Conservation (phyloP, 2,329 filamentous ascomycete species). For the Trichoderma semiorbis region DNA sequence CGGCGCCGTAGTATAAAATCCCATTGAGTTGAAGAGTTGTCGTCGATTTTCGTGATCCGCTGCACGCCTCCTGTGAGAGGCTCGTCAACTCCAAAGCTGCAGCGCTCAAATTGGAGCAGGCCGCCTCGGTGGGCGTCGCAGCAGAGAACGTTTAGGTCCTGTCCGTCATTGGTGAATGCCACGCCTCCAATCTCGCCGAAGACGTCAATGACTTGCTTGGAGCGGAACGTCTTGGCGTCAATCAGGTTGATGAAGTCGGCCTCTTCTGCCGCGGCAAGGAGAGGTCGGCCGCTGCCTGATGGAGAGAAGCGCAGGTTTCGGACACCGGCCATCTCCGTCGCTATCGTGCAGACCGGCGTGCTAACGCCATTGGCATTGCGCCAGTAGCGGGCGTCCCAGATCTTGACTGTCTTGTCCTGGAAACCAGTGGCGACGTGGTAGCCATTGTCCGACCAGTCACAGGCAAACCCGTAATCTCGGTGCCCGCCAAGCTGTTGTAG, state of each 20-base stretch:
- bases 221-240: conserved; percentile 60
- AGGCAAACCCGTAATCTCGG: conserved; percentile 69
- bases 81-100: conserved; percentile 29
- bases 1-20: conserved; percentile 13
- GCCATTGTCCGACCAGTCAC: conserved; percentile 76
- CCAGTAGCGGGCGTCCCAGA: conserved; percentile 76
- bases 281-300: conserved; percentile 60
- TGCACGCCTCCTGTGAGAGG: conserved; percentile 23
- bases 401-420: conserved; percentile 68
- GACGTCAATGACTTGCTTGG: conserved; percentile 68
- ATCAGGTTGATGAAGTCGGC: conserved; percentile 71
- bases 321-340: conserved; percentile 64
- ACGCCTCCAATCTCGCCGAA: conserved; percentile 74
- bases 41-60: not conserved
- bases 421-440: conserved; percentile 73
- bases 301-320: conserved; percentile 71
- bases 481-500: conserved; percentile 61
- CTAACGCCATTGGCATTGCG: conserved; percentile 47
- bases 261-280: conserved; percentile 71
- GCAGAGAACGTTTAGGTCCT: conserved; percentile 65
- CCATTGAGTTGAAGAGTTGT: not conserved
- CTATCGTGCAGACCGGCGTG: conserved; percentile 51
- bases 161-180: conserved; percentile 62
- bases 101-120: conserved; percentile 58
- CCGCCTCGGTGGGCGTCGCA: conserved; percentile 65